phyloP scores from a whole-genome alignment of 805 yeast species.

The Starmerella kuoi region DNA sequence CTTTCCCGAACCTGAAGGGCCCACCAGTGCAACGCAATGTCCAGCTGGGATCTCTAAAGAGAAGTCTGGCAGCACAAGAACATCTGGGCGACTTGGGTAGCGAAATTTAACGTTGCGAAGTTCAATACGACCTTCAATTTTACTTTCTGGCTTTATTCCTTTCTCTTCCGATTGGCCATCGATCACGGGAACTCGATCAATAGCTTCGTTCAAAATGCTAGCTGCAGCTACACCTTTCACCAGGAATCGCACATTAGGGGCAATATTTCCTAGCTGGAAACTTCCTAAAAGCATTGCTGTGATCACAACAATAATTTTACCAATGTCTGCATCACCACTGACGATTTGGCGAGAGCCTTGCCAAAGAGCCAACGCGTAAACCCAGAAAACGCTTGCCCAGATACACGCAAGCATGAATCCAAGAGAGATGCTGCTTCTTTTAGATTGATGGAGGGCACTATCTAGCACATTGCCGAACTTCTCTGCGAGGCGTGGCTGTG shows the following conservation, averaged over 20 bases:
- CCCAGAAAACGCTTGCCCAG: background rate
- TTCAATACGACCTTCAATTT: conserved; percentile 37
- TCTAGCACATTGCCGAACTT: background rate
- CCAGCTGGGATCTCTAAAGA: conserved; percentile 37
- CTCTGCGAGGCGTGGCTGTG: background rate
- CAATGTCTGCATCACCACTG: background rate
- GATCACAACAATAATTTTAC: background rate
- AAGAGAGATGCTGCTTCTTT: background rate
- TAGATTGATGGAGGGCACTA: background rate
- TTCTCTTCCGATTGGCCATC: background rate
- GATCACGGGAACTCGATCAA: conserved; percentile 1
- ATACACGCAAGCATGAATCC: background rate
- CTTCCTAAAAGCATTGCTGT: conserved; percentile 1
- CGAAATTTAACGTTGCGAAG: conserved; percentile 48
- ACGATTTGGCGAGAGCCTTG: background rate
- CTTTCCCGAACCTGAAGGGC: conserved; percentile 52
- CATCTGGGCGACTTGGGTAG: conserved; percentile 49
- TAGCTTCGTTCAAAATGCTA: background rate
- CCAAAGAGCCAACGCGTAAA: background rate
- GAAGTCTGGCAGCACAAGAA: conserved; percentile 40
- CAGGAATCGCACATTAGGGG: background rate
- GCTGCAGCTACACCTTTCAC: background rate
- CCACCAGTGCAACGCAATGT: conserved; percentile 52
- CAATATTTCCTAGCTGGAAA: background rate
- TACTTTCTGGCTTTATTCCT: background rate